Evolutionary conservation across 345 rosid genomes (phyloP), one percentile per base, ranked within the genome.

Genomic region (Cochlearia excelsa): DNA sequence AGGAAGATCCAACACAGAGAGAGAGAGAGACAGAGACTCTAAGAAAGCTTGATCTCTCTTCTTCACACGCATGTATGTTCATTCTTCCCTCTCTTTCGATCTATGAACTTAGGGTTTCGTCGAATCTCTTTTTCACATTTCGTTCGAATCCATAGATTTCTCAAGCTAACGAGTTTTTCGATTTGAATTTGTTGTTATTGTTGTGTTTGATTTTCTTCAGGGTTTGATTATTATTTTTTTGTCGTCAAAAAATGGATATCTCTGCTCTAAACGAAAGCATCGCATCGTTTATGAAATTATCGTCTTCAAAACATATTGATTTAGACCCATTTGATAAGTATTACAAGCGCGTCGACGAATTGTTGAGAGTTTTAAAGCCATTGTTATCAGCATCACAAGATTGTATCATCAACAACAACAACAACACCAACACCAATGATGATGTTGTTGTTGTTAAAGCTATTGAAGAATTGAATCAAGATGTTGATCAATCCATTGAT

Each of bases 361-460:
- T 90, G 40, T 57, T 94, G 67, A 87, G 74, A 79, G 68, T 87
- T 56, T 70, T 90, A 80, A 87, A 82, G 72, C 96, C 90, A 71
- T 90, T 44, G 84, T 83, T 16, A 16, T 16, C 23, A 16, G 23
- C 23, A 16, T 16, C 23, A 16, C 23, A 16, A 33, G 84, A 81
- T 65, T 77, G 77, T 47, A 57, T 90, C 7, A 53, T 64, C 59
- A 80, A 71, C 77, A 84, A 84, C 61, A 16, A 16, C 23, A 16
- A 16, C 23, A 16, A 16, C 23, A 16, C 23, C 23, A 16, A 16
- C 23, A 16, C 23, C 23, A 16, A 16, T 16, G 23, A 16, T 16
- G 77, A 79, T 75, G 35, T 84, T 71, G 77, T 79, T 72, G 78
- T 87, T 59, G 72, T 59, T 57, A 82, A 78, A 70, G 54, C 75